Evolutionary conservation across 345 rosid species (phyloP).

Genomic region (Excoecaria cochinchinensis): DNA sequence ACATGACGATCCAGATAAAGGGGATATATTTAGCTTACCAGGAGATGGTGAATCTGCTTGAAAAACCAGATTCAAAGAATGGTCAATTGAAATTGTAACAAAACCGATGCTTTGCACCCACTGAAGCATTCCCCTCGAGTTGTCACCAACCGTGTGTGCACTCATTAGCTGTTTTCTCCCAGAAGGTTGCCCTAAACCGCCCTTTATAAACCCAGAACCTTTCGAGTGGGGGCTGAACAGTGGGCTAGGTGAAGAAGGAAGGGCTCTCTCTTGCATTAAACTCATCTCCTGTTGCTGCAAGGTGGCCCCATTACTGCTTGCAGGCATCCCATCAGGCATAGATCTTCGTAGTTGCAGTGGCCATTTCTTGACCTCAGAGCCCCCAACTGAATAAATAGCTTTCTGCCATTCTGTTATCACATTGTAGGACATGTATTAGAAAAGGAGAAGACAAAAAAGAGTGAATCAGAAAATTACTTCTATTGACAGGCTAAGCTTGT

Average conservation of each 20-base stretch:
- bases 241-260: slow-evolving; percentile 81
- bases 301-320: slow-evolving; percentile 65
- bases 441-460: slow-evolving; percentile 13
- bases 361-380: slow-evolving; percentile 93
- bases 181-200: slow-evolving; percentile 69
- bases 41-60: slow-evolving; percentile 76
- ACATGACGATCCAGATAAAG: slow-evolving; percentile 6
- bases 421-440: neutral
- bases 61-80: slow-evolving; percentile 68
- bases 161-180: slow-evolving; percentile 78
- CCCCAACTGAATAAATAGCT: slow-evolving; percentile 88
- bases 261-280: slow-evolving; percentile 83
- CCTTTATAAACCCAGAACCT: slow-evolving; percentile 83
- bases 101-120: slow-evolving; percentile 98
- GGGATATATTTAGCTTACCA: slow-evolving; percentile 49
- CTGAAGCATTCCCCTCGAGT: slow-evolving; percentile 85
- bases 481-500: slow-evolving; percentile 8
- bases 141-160: slow-evolving; percentile 64
- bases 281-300: slow-evolving; percentile 90
- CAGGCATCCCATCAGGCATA: slow-evolving; percentile 73
- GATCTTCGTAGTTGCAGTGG: slow-evolving; percentile 86
- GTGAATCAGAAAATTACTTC: neutral
- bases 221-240: slow-evolving; percentile 81
- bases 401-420: slow-evolving; percentile 91
- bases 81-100: slow-evolving; percentile 76